A percentile compares a stretch with the other conserved stretches of the same genome.
phyloP scores from a whole-genome alignment of 2,329 filamentous ascomycete species.

The Cryphonectria radicalis region DNA sequence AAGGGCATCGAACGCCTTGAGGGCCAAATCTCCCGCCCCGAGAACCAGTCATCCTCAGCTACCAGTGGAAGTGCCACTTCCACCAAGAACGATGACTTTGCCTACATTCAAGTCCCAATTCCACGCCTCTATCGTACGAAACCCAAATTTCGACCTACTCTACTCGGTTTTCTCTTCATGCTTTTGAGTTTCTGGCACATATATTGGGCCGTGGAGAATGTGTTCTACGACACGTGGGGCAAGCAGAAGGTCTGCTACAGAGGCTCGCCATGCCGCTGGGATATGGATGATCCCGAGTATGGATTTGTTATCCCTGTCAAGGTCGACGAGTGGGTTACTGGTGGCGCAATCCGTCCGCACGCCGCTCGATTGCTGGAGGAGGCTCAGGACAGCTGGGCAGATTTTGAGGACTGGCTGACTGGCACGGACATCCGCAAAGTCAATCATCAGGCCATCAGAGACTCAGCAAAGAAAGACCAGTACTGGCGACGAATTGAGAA shows the following conservation, averaged over 20 bases:
- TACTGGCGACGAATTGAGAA: slow-evolving; percentile 54
- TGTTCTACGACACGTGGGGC: slow-evolving; percentile 56
- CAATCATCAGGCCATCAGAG: slow-evolving; percentile 44
- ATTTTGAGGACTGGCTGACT: slow-evolving; percentile 50
- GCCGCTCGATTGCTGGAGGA: slow-evolving; percentile 47
- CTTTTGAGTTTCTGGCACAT: slow-evolving; percentile 55
- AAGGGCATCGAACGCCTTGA: slow-evolving; percentile 63
- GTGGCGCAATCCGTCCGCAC: slow-evolving; percentile 51
- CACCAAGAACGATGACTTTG: slow-evolving; percentile 32
- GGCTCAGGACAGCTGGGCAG: slow-evolving; percentile 51
- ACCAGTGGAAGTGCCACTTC: background rate
- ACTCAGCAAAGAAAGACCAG: slow-evolving; percentile 48
- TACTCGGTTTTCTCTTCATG: slow-evolving; percentile 51
- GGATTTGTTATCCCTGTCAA: slow-evolving; percentile 65
- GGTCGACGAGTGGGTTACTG: slow-evolving; percentile 63
- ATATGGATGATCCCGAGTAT: slow-evolving; percentile 59
- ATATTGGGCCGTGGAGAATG: slow-evolving; percentile 48
- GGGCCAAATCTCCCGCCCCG: slow-evolving; percentile 50
- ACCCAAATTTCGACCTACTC: slow-evolving; percentile 52
- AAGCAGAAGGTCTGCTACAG: slow-evolving; percentile 55
- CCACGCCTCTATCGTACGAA: slow-evolving; percentile 51
- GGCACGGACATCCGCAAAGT: slow-evolving; percentile 47
- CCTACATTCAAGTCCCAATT: slow-evolving; percentile 49
- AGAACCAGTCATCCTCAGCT: slow-evolving; percentile 29
- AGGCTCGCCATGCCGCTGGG: slow-evolving; percentile 45